These are phyloP conservation scores for Trichosanthes truncata DNA, from an alignment of 306 rosid genomes.

Conservation along the genomic window DNA sequence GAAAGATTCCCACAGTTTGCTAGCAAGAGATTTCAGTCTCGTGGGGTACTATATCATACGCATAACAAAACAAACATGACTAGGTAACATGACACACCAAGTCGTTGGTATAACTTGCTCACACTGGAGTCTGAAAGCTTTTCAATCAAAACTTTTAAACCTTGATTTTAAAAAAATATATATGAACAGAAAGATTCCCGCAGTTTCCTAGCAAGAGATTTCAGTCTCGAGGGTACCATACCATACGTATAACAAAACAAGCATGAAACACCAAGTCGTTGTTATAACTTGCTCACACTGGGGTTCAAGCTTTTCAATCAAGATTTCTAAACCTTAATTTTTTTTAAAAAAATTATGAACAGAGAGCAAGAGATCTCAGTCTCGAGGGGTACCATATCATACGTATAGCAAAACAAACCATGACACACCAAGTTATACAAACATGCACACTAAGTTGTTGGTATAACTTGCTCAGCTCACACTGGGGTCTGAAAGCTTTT, in stretches of 20 bases:
- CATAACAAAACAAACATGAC: no score
- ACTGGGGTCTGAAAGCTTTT: background rate
- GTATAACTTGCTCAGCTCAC: background rate
- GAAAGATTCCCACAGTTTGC: no score
- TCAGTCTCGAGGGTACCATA: background rate
- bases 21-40: no score
- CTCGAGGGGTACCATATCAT: background rate
- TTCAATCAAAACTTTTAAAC: no score
- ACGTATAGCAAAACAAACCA: background rate
- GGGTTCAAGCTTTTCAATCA: background rate
- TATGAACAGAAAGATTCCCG: background rate
- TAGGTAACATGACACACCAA: no score
- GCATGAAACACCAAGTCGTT: background rate
- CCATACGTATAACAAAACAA: background rate
- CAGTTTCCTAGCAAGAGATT: background rate
- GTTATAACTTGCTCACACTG: background rate
- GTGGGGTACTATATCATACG: no score
- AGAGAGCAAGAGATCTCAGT: background rate
- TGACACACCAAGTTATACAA: background rate
- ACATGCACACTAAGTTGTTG: background rate
- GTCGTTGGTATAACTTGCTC: no score
- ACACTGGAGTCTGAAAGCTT: no score
- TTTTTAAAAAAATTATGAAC: background rate
- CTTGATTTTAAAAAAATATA: background rate
- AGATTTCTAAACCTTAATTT: no score